Evolutionary conservation across 2,329 filamentous ascomycete genomes (phyloP), one percentile per base, ranked within the genome.

Genomic region (Aspergillus udagawae): DNA sequence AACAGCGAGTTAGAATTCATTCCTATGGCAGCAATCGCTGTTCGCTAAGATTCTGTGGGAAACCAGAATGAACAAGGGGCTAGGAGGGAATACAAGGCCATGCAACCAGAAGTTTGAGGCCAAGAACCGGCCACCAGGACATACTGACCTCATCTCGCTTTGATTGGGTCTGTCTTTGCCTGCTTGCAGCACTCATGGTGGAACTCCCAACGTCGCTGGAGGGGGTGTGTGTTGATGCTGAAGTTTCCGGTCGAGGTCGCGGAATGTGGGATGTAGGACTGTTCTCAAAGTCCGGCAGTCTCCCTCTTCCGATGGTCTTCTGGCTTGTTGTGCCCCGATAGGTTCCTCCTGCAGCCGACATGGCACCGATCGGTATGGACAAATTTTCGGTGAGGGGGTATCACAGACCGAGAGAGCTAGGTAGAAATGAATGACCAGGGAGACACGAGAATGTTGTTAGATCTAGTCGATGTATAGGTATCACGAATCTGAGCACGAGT

Each of bases 151-250:
- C 94, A 87, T 99, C 94, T 77, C 92, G 88, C 80, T 97, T 97
- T 66, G 88, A 89, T 82, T 97, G 93, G 80, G 97, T 97, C 76
- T 93, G 90, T 71, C 94, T 86, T 76, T 94, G 90, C 71, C 94
- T 87, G 77, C 93, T 97, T 54, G 73, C 72, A 67, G 92, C 90
- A 78, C 91, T 97, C 79, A 97, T 84, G 44, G 89, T 87, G 55
- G 91, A 90, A 62, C 74, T 80, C 58, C 75, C 77, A 54, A 78
- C 78, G 68, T 86, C 84, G 69, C 80, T 83, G 21, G 64, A 65
- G 21, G 69, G 63, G 56, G 78, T 74, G 44, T 67, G 71, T 68
- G 60, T 68, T 59, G 62, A 74, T 28, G 71, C 60, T 50, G 69
- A 65, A 51, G 58, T 60, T 50, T 87, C 84, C 53, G 84, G 77